These are phyloP conservation scores for Colletotrichum sp. DNA, from an alignment of 2,329 filamentous ascomycete species.

Conservation along the genomic window DNA sequence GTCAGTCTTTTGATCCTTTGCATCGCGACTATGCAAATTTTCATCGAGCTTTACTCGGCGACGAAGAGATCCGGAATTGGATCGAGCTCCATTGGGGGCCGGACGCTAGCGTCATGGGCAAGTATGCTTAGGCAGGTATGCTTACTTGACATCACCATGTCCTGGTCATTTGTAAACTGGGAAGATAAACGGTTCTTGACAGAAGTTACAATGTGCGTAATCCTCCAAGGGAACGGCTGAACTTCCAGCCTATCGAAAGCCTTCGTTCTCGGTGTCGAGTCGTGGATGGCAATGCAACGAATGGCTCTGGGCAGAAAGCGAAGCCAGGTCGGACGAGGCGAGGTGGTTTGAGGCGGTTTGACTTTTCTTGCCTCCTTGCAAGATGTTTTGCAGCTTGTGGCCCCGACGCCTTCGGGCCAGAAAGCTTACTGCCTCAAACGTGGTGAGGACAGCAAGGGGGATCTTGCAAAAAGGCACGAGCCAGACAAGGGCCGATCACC, in stretches of 20 bases:
- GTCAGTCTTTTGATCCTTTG: background rate
- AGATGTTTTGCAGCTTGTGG: slow-evolving; percentile 3
- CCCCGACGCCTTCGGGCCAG: background rate
- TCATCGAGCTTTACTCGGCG: background rate
- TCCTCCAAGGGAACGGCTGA: background rate
- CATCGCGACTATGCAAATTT: background rate
- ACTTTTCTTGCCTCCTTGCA: background rate
- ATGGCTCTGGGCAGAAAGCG: background rate
- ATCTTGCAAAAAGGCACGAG: background rate
- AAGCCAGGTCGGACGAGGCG: background rate
- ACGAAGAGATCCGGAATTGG: background rate
- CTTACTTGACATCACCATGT: background rate
- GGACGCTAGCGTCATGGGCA: background rate
- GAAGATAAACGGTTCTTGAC: background rate
- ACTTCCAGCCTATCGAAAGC: background rate
- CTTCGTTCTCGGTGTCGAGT: background rate
- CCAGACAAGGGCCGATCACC: slow-evolving; percentile 4
- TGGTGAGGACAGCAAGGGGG: background rate
- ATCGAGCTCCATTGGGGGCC: background rate
- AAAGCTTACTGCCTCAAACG: slow-evolving; percentile 15
- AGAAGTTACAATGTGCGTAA: background rate
- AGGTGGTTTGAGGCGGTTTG: slow-evolving; percentile 10
- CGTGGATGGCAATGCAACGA: background rate
- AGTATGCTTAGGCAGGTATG: background rate
- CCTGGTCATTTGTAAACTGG: background rate